These are phyloP conservation scores for Alternaria incomplexa DNA, from an alignment of 2,329 filamentous ascomycete genomes.

Conservation along the genomic window DNA sequence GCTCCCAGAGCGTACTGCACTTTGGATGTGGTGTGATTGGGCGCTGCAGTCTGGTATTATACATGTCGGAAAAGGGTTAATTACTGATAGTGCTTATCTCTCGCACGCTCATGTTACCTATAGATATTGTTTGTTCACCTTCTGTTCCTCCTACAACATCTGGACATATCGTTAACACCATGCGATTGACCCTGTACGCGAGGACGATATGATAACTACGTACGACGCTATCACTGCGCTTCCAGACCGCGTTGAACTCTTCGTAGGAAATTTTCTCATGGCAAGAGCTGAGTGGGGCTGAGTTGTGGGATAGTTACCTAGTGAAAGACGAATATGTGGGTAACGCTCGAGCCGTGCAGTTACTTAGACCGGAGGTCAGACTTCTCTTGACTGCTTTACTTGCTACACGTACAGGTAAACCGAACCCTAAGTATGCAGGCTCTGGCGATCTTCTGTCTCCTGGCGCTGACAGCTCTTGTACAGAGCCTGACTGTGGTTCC, in stretches of 20 bases:
- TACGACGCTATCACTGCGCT: not conserved
- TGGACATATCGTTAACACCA: too few species aligned
- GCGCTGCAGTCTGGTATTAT: not conserved
- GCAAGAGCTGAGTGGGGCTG: not conserved
- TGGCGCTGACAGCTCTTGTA: not conserved
- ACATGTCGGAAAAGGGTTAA: too few species aligned
- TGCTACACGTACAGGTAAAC: not conserved
- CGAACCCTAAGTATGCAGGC: not conserved
- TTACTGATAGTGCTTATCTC: too few species aligned
- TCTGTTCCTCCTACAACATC: too few species aligned
- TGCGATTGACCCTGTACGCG: not conserved
- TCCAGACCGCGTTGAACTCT: too few species aligned
- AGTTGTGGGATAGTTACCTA: not conserved
- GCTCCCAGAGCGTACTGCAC: not conserved
- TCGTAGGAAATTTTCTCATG: too few species aligned
- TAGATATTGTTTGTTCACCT: too few species aligned
- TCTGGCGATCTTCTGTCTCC: not conserved
- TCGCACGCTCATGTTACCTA: too few species aligned
- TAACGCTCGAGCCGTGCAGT: not conserved
- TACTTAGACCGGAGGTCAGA: not conserved
- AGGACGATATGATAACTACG: not conserved
- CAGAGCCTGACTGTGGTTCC: not conserved
- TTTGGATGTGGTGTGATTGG: not conserved
- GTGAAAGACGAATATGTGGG: not conserved
- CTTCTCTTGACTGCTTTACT: not conserved